Evolutionary conservation across 192 early-diverging fungal genomes (phyloP), one percentile per base, ranked within the genome.

Genomic region (Podila minutissima): DNA sequence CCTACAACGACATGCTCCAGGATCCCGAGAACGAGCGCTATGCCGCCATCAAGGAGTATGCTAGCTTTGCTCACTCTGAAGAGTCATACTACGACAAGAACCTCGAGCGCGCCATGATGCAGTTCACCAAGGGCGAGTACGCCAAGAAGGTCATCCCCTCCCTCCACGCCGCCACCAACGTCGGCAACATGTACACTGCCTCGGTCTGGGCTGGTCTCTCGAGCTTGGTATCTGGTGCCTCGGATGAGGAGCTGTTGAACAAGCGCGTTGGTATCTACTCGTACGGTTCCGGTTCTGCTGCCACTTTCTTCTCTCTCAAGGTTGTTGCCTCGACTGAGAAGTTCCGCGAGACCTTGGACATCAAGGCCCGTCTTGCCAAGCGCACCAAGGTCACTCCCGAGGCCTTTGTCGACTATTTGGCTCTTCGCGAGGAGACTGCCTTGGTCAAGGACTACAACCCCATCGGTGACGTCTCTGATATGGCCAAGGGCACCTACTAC

Each of bases 281-380:
- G 10, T 99, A 98, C 82, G 98, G 98, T 62, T 97, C 96, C 7
- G 98, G 98, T 48, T 94, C 97, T 41, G 93, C 98, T 61, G 91
- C 97, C 41, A 94, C 97, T 64, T 93, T 98, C 89, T 96, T 97
- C 84, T 97, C 97, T 32, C 86, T 98, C 83, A 92, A 92, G 75
- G 92, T 98, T 33, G 86, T 86, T 55, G 86, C 83, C 29, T 87
- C 91, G 55, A 92, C 92, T 63, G 73, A 83, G 15, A 64, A 83
- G 53, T 93, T 97, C 69, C 84, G 87, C 37, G 20, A 81, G 31
- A 86, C 83, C 2, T 77, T 99, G 38, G 83, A 92, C 76, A 68
- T 99, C 74, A 83, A 78, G 58, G 73, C 86, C 48, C 92, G 97
- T 33, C 88, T 99, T 63, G 87, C 89, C 2, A 74, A 82, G 35